A percentile compares a stretch with the other conserved stretches of the same genome.
phyloP scores from a whole-genome alignment of 1,139 yeast species.

The Nakaseomyces uthaithaninus region DNA sequence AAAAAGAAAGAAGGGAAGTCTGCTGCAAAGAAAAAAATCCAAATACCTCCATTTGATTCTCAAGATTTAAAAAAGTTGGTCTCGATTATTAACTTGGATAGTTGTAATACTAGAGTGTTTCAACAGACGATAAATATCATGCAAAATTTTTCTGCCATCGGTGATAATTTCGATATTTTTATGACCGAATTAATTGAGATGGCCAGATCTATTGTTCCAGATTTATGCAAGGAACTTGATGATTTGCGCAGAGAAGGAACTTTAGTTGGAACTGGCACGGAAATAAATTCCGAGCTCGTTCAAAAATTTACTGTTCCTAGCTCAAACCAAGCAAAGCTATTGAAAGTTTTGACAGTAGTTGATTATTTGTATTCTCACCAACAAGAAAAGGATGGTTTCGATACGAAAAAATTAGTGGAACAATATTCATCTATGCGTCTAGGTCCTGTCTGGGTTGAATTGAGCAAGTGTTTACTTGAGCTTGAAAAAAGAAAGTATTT shows the following conservation, averaged over 20 bases:
- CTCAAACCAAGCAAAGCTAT: constrained; percentile 79
- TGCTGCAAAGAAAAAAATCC: constrained; percentile 35
- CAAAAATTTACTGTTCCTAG: constrained; percentile 70
- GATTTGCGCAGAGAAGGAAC: constrained; percentile 43
- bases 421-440: constrained; percentile 62
- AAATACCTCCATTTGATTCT: constrained; percentile 60
- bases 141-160: constrained; percentile 62
- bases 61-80: constrained; percentile 56
- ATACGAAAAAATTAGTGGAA: constrained; percentile 38
- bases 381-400: constrained; percentile 27
- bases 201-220: constrained; percentile 55
- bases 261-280: constrained; percentile 35
- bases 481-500: constrained; percentile 35
- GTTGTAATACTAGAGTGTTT: constrained; percentile 79
- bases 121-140: constrained; percentile 77
- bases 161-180: constrained; percentile 57
- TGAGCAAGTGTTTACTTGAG: constrained; percentile 64
- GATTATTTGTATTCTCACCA: constrained; percentile 57
- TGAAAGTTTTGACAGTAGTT: constrained; percentile 79
- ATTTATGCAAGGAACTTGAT: constrained; percentile 50
- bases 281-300: constrained; percentile 47
- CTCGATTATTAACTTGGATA: constrained; percentile 69
- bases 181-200: constrained; percentile 59
- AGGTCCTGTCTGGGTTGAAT: constrained; percentile 79
- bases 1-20: constrained; percentile 26